Evolutionary conservation across 2,329 filamentous ascomycete species (phyloP), one percentile per base, ranked within the genome.

Genomic region (Colletotrichum aenigma): DNA sequence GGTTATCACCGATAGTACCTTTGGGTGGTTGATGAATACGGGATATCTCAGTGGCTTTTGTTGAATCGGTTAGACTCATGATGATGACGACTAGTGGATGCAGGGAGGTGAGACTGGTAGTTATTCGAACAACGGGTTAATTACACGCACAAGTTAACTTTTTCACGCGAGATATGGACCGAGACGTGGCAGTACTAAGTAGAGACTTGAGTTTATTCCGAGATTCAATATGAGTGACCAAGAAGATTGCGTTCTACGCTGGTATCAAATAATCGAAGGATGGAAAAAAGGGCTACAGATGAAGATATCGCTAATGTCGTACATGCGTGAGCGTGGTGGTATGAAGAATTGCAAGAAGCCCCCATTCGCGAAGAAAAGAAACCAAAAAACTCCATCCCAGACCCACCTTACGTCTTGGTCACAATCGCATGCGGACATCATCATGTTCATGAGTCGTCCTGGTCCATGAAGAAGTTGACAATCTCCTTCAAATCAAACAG

Each of bases 381-480:
- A 36, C 18, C 28, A 36, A 58, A 18, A 7, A 4, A 5, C 24
- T 24, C 24, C 24, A 24, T 58, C n/a, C 69, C 6, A 15, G 18
- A 24, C 13, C 34, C 30, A 15, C 26, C 21, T 30, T n/a, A 24
- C 36, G 36, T 15, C 30, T 13, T 66, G 32, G 8, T 34, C 30
- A 4, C 36, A 6, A 26, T 6, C 6, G 21, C 21, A 26, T 30
- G 15, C 7, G 0, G 12, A 21, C 3, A 7, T 24, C 28, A n/a
- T 34, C 30, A 5, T 3, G 3, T 21, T 61, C 15, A 34, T 3
- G 12, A 56, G 15, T 36, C 78, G 77, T 74, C 58, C 5, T 92
- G 91, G 78, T 95, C 95, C 84, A 96, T 94, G 84, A 98, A 97
- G 87, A 98, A 98, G 82, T 93, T 94, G 86, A 98, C 89, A 79